Base-by-base conservation (phyloP, 2,329 filamentous ascomycete species). In the Diplodia scrobiculata region DNA sequence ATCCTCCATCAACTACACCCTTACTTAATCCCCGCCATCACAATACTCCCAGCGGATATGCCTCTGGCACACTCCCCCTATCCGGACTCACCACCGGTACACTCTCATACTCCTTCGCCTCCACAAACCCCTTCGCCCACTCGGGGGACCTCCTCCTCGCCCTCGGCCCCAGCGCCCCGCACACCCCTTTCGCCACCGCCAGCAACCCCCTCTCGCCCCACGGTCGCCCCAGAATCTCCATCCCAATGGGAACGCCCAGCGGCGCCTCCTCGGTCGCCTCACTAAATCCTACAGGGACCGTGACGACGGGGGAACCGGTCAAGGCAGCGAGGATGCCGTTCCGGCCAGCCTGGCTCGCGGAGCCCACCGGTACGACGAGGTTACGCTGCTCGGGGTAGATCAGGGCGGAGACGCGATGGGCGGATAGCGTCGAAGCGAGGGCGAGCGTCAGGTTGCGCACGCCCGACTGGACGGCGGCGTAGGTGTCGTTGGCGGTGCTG, bases 311-410 rank as follows among this genome's bases (percentile, higher is more conserved):
- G 4, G 73, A 77, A 0, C 84, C 84, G 1, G 83, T 85, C 63
- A 86, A 71, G 0, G 84, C 83, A 2, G 83, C 84, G 1, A 86
- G 71, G 54, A 85, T 83, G 2, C 84, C 84, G 69, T 86, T 89
- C 2, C 87, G 79, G 0, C 86, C 86, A n/a, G 77, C 77, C 74
- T 89, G 87, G 0, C 81, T 83, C 0, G 82, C 78, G 0, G 82
- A 81, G 2, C 86, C 86, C 27, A 88, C 74, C 53, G 82, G 81
- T 2, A 88, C 86, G 5, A 87, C 85, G 1, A 89, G 81, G 64
- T 87, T 87, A 71, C 83, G 83, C 71, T 89, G 87, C 72, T 89
- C 83, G 0, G 87, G 87, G 73, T 89, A 89, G 70, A 88, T 82
- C 41, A 89, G 70, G 0, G 83, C 86, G 71, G 87, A 84, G 14